A percentile compares a stretch with the other conserved stretches of the same genome.
Evolutionary conservation across 78 protist genomes (phyloP).

Genomic region (Mastigamoeba balamuthi): DNA sequence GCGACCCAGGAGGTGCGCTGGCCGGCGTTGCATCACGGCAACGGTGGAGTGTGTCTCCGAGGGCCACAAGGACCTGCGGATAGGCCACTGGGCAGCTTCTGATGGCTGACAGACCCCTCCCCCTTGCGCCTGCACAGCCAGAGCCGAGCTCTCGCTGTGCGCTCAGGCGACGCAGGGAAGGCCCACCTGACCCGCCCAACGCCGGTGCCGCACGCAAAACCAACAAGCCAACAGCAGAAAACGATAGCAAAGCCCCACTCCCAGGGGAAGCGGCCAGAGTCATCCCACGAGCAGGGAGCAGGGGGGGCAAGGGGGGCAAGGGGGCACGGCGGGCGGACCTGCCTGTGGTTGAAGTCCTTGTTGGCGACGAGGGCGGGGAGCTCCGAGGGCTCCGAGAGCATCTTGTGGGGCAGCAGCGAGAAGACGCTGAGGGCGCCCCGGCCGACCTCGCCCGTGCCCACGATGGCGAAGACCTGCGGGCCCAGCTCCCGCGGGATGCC

Average conservation of each 20-base stretch:
- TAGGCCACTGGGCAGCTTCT: too few relatives aligned
- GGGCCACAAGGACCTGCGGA: too few relatives aligned
- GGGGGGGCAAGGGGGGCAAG: too few relatives aligned
- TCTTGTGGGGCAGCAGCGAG: conserved; percentile 63
- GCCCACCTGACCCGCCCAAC: conserved; percentile 34
- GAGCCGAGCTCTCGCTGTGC: too few relatives aligned
- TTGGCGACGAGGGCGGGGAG: conserved; percentile 35
- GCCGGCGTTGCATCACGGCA: too few relatives aligned
- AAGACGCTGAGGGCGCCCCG: conserved; percentile 72
- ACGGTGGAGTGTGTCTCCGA: too few relatives aligned
- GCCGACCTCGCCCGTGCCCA: conserved; percentile 62
- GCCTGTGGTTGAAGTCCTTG: conserved; percentile 3
- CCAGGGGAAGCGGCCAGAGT: not conserved
- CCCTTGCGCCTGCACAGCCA: too few relatives aligned
- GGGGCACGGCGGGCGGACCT: not conserved
- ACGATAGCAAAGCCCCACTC: not conserved
- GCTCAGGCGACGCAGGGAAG: not conserved
- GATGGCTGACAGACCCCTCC: too few relatives aligned
- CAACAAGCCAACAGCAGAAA: conserved; percentile 9
- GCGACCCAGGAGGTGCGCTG: too few relatives aligned
- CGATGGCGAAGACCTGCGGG: conserved; percentile 69
- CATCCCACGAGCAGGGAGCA: not conserved
- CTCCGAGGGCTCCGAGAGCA: conserved; percentile 45
- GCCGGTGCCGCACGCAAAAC: conserved; percentile 39
- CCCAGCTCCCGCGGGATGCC: conserved; percentile 62